Evolutionary conservation across 495 filamentous ascomycete genomes (phyloP).

Genomic region (Podospora fimiseda): DNA sequence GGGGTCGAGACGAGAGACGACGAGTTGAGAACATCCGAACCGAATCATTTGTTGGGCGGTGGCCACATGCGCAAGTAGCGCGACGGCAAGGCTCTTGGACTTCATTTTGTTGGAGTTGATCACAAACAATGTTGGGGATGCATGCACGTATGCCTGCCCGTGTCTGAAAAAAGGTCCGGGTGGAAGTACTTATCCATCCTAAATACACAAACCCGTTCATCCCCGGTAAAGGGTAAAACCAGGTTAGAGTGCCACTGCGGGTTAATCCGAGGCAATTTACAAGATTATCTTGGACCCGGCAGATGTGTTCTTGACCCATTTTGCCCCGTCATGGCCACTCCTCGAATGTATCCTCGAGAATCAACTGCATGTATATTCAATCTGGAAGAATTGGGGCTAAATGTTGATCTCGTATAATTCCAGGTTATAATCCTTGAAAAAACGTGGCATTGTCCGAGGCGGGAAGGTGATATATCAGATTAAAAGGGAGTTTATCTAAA

Average conservation of each 20-base stretch:
- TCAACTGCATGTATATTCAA: background rate
- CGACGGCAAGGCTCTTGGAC: conserved; percentile 26
- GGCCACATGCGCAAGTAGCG: conserved; percentile 34
- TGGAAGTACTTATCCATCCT: background rate
- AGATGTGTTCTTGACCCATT: background rate
- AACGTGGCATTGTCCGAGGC: too few relatives aligned
- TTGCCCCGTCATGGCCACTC: background rate
- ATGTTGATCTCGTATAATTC: background rate
- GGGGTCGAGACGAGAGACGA: conserved; percentile 35
- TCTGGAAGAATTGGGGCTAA: conserved; percentile 8
- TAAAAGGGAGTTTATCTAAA: too few relatives aligned
- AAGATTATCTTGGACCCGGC: background rate
- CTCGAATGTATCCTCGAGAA: background rate
- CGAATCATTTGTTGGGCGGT: conserved; percentile 34
- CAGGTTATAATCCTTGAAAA: background rate
- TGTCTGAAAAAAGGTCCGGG: background rate
- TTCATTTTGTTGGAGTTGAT: conserved; percentile 34
- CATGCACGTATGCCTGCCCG: background rate
- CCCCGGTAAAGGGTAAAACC: background rate
- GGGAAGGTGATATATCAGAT: too few relatives aligned
- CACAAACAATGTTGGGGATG: background rate
- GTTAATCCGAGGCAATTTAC: background rate
- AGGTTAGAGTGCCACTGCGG: background rate
- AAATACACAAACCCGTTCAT: background rate
- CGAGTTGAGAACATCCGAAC: conserved; percentile 38